Percentiles rank a stretch among this genome's conserved stretches.
phyloP scores from a whole-genome alignment of 345 rosid genomes.

The Ailanthus altissimus region DNA sequence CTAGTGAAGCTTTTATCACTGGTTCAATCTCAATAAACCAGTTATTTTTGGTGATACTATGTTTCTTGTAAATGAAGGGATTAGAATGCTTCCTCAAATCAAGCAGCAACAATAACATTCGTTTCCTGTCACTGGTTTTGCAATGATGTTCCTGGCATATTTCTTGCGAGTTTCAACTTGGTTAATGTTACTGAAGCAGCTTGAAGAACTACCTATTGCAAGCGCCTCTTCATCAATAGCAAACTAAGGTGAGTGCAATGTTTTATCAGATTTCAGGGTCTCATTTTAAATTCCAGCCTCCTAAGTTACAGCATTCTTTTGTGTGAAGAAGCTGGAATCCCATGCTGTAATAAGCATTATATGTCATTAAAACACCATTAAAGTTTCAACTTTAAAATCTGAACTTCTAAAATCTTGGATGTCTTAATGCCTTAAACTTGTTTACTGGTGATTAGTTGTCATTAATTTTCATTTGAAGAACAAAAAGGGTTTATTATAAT shows the following conservation, averaged over 20 bases:
- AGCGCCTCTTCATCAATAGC: slow-evolving; percentile 46
- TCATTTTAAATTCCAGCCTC: slow-evolving; percentile 31
- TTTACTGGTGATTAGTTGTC: neutral
- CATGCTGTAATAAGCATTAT: slow-evolving; percentile 31
- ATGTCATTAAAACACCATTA: neutral
- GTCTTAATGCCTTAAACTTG: neutral
- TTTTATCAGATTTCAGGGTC: neutral
- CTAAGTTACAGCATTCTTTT: slow-evolving; percentile 22
- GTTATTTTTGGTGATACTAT: too few species aligned
- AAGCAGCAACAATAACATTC: neutral
- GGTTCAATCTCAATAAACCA: too few species aligned
- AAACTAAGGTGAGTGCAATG: slow-evolving; percentile 42
- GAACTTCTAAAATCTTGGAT: neutral
- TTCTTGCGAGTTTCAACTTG: neutral
- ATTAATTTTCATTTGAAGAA: neutral
- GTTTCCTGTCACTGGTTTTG: neutral
- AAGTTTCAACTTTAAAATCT: neutral
- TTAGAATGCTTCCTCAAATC: neutral
- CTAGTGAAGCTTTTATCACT: too few species aligned
- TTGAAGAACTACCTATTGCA: slow-evolving; percentile 52
- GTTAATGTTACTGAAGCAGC: slow-evolving; percentile 32
- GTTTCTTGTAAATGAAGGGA: neutral
- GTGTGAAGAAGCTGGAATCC: slow-evolving; percentile 56
- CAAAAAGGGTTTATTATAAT: neutral
- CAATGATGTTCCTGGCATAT: neutral